phyloP scores from a whole-genome alignment of 1,139 yeast genomes.

The Scheffersomyces illinoinensis region DNA sequence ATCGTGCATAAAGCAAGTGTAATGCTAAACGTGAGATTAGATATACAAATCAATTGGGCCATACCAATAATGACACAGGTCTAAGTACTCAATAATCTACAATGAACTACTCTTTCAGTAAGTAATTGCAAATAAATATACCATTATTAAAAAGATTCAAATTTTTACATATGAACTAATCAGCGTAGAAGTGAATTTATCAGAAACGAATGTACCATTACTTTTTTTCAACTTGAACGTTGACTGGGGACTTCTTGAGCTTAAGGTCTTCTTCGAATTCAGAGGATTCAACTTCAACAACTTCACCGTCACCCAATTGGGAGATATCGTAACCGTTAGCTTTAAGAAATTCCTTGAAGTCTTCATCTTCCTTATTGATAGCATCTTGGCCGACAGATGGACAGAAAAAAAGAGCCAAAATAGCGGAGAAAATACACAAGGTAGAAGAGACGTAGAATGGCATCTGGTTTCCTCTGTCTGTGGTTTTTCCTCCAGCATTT shows the following conservation, averaged over 20 bases:
- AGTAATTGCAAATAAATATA: background rate
- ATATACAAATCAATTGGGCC: no score
- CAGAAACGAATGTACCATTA: background rate
- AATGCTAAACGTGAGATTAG: no score
- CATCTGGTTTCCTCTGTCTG: constrained; percentile 59
- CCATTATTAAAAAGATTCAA: background rate
- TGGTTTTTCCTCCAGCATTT: constrained; percentile 42
- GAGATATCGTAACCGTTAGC: constrained; percentile 59
- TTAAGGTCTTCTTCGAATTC: background rate
- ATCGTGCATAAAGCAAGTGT: no score
- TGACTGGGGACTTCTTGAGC: background rate
- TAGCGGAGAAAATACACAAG: constrained; percentile 70
- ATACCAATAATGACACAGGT: no score
- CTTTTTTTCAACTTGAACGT: background rate
- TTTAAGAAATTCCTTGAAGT: constrained; percentile 64
- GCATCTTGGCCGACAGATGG: constrained; percentile 87
- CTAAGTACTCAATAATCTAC: no score
- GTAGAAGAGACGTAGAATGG: constrained; percentile 85
- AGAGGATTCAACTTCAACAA: constrained; percentile 10
- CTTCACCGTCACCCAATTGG: constrained; percentile 42
- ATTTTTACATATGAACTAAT: no score
- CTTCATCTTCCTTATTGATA: constrained; percentile 72
- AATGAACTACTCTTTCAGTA: background rate
- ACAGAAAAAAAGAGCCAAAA: constrained; percentile 66
- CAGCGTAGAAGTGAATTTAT: background rate